Evolutionary conservation across 768 basidiomycete species (phyloP).

Genomic region (Hericium erinaceus): DNA sequence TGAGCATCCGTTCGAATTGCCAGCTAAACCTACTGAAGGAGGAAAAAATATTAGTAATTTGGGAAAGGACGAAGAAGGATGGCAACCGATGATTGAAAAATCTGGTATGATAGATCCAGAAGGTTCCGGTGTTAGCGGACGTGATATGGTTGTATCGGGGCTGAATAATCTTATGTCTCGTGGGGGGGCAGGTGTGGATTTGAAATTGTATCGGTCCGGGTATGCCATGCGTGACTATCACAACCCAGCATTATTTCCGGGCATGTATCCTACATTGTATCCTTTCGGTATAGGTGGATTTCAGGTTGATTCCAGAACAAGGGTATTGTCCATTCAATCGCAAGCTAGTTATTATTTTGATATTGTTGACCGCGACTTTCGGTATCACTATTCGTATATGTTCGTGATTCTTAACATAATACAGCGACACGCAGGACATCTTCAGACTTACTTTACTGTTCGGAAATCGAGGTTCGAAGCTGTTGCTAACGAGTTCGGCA

Average conservation of each 20-base stretch:
- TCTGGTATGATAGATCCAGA: constrained; percentile 26
- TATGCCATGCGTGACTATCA: constrained; percentile 22
- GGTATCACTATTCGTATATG: background rate
- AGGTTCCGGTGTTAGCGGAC: constrained; percentile 13
- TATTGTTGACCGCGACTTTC: constrained; percentile 13
- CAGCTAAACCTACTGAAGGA: background rate
- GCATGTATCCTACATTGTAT: constrained; percentile 24
- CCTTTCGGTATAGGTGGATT: constrained; percentile 25
- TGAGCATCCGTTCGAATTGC: constrained; percentile 16
- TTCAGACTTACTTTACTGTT: constrained; percentile 11
- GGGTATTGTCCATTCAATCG: constrained; percentile 11
- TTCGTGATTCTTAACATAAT: too few relatives aligned
- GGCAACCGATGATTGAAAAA: constrained; percentile 16
- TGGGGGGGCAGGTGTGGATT: constrained; percentile 11
- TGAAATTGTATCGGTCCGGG: constrained; percentile 15
- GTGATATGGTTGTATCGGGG: constrained; percentile 18
- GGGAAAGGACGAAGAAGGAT: background rate
- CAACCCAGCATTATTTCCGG: constrained; percentile 23
- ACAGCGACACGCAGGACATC: too few relatives aligned
- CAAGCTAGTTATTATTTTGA: constrained; percentile 20
- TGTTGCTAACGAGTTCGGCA: constrained; percentile 9
- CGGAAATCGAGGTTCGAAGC: constrained; percentile 2
- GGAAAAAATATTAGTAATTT: background rate
- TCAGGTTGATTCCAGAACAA: constrained; percentile 12
- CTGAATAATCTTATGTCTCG: constrained; percentile 15